Conservation (phyloP, 257 asterid species). For the Nicotiana knightiana region DNA sequence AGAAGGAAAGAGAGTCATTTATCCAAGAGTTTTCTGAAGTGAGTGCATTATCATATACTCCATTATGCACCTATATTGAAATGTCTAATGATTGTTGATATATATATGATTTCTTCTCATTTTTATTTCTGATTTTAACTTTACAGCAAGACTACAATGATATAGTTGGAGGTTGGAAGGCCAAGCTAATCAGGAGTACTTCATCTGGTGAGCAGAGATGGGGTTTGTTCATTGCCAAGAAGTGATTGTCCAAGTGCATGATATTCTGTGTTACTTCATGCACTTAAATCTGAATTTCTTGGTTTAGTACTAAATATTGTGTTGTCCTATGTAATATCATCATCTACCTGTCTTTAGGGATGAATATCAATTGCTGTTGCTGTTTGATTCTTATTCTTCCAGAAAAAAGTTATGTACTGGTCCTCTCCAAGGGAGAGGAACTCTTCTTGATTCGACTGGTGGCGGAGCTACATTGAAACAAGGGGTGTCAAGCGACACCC, state of each 20-base stretch:
- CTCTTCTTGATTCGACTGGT: background rate
- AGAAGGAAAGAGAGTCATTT: slow-evolving; percentile 68
- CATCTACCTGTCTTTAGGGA: background rate
- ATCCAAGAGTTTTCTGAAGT: slow-evolving; percentile 82
- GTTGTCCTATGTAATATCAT: too few relatives aligned
- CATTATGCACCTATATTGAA: background rate
- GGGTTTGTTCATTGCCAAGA: slow-evolving; percentile 89
- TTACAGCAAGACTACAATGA: slow-evolving; percentile 48
- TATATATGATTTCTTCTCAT: background rate
- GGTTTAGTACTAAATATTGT: too few relatives aligned
- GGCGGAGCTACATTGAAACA: too few relatives aligned
- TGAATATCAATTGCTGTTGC: background rate
- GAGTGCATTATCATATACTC: slow-evolving; percentile 9
- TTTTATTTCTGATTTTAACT: background rate
- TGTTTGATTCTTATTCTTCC: background rate
- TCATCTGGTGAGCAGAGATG: slow-evolving; percentile 93
- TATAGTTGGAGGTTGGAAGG: slow-evolving; percentile 84
- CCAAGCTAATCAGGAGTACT: slow-evolving; percentile 54
- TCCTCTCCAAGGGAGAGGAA: background rate
- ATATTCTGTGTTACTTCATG: background rate
- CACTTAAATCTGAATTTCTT: background rate
- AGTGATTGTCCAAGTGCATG: slow-evolving; percentile 12
- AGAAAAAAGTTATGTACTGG: background rate
- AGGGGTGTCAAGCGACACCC: too few relatives aligned
- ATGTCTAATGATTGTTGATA: background rate